phyloP scores from a whole-genome alignment of 1,139 yeast genomes.

The Spencermartinsiella ligniputridi region DNA sequence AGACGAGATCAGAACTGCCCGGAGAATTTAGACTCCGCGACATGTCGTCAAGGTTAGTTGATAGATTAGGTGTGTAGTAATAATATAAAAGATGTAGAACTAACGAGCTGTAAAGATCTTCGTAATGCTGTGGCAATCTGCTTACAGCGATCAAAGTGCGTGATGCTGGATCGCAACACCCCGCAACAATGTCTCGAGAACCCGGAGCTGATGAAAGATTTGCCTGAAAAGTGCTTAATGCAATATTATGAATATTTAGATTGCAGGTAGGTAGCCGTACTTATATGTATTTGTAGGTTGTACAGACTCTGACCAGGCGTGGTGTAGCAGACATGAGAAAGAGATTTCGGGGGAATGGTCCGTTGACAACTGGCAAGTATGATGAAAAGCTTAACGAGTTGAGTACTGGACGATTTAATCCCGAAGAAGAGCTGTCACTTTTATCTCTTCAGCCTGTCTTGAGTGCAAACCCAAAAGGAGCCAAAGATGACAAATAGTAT shows the following conservation, averaged over 20 bases:
- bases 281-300: not conserved
- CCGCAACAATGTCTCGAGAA: conserved; percentile 85
- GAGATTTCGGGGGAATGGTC: conserved; percentile 91
- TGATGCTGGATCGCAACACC: conserved; percentile 79
- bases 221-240: conserved; percentile 86
- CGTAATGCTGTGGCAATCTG: conserved; percentile 91
- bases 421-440: conserved; percentile 56
- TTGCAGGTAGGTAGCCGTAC: conserved; percentile 46
- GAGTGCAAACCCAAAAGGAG: conserved; percentile 10
- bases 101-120: conserved; percentile 80
- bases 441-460: conserved; percentile 6
- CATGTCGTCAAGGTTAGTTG: conserved; percentile 5
- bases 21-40: no score
- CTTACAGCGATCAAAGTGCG: conserved; percentile 94
- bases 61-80: not conserved
- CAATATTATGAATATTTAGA: conserved; percentile 83
- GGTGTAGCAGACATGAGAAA: conserved; percentile 65
- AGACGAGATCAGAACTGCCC: no score
- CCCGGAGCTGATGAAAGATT: conserved; percentile 66
- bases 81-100: not conserved
- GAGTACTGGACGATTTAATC: conserved; percentile 73
- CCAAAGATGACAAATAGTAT: conserved; percentile 4
- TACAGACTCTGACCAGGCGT: conserved; percentile 15
- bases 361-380: conserved; percentile 85
- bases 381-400: conserved; percentile 81